Evolutionary conservation across 768 basidiomycete genomes (phyloP), one percentile per base, ranked within the genome.

Genomic region (Xerocomellus dryophilus): DNA sequence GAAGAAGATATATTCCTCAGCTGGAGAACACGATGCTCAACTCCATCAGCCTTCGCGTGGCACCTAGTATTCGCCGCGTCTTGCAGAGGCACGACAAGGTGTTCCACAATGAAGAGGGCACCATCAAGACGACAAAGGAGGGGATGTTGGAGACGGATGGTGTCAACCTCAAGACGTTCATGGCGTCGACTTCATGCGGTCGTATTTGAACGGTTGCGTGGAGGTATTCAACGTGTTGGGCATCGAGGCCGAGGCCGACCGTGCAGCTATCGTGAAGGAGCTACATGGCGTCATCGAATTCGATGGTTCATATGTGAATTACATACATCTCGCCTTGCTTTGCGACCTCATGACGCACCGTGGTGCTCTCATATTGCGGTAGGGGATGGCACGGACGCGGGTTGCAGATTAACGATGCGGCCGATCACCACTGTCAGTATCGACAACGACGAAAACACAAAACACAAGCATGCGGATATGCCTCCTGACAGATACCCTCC

Each of bases 291-390:
- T 98, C 68, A 97, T 99, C 73, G 95, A 98, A 73, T 98, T 98
- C 76, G 96, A 98, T 66, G 96, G 96, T 79, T 98, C 96, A 17
- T 97, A 98, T 65, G 97, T 99, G 78, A 98, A 99, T 74, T 98
- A 95, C 73, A 85, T 97, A 50, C 97, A 99, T 73, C 80, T 98
- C 45, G 91, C 93, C 2, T 78, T 99, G n/a, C 82, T 99, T 25
- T 95, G 93, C 72, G 96, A 99, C 71, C 77, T 98, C 50, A 99
- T 99, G 97, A 98, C 95, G 11, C 92, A 96, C 65, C 90, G 93
- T 40, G 97, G 97, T n/a, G n/a, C n/a, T n/a, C n/a, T n/a, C n/a
- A n/a, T n/a, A n/a, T n/a, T n/a, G n/a, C n/a, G n/a, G n/a, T n/a
- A n/a, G n/a, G n/a, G n/a, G n/a, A n/a, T n/a, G n/a, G n/a, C n/a